Evolutionary conservation across 2,329 filamentous ascomycete genomes (phyloP), one percentile per base, ranked within the genome.

Genomic region (Fusarium bulbicola): DNA sequence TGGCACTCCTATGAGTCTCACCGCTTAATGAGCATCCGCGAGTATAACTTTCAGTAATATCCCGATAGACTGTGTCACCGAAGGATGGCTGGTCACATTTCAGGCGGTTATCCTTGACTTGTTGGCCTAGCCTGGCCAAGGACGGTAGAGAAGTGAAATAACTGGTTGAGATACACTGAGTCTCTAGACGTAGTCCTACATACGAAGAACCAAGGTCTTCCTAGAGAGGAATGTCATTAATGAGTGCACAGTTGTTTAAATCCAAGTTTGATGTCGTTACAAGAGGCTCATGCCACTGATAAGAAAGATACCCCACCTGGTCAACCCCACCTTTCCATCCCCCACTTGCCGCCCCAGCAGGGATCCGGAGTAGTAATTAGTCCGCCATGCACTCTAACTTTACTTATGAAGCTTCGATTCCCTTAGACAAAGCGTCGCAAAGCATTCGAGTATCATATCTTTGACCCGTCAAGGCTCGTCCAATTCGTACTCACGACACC

Each of bases 361-460:
- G 63, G 40, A 15, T 62, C n/a, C 66, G 66, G 66, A 69, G 65
- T 40, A 69, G 66, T 47, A 64, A 53, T 69, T 69, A 69, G 52
- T 69, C 66, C 66, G 66, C 34, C 39, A 14, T 26, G 10, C 37
- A 34, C 53, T 28, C 15, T 30, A 28, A 34, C 53, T 28, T 18
- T 32, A 24, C 14, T 32, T n/a, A 37, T 39, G 58, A 46, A 58
- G 39, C 64, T 49, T 49, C 45, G 47, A 18, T 32, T 24, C 47
- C 47, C 21, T 50, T 34, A 11, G 47, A 36, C 47, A 52, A 36
- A 34, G 30, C 47, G n/a, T 52, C n/a, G 47, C 47, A 52, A 11
- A 52, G 16, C 30, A 32, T 32, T 32, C 49, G 52, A 46, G 30
- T 26, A 59, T 69, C 30, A 8, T 30, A 69, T 60, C 61, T 62